These are phyloP conservation scores for Globisporangium megalacanthum DNA, from an alignment of 352 stramenopile species.

Conservation along the genomic window DNA sequence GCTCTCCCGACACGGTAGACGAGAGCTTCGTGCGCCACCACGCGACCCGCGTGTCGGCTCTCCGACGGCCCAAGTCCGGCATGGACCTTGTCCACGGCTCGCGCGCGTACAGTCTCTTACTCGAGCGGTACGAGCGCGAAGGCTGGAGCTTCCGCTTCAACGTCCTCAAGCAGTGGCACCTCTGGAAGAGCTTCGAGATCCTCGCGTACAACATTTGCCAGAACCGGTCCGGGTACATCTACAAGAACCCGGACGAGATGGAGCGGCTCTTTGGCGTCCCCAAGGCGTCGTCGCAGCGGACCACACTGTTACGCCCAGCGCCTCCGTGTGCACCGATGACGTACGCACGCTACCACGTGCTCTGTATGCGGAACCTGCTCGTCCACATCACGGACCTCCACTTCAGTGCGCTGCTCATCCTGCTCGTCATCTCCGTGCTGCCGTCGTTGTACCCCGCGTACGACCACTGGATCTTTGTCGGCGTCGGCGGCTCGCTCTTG, in stretches of 20 bases:
- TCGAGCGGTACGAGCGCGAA: conserved; percentile 76
- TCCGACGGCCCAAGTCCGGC: conserved; percentile 42
- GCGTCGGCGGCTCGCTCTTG: conserved; percentile 43
- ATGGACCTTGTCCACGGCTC: conserved; percentile 77
- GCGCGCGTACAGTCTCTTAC: conserved; percentile 60
- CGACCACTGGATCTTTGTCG: conserved; percentile 76
- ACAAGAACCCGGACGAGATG: conserved; percentile 86
- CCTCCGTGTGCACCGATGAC: conserved; percentile 35
- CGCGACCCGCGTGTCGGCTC: conserved; percentile 18
- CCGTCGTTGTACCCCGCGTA: conserved; percentile 52
- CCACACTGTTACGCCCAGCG: conserved; percentile 12
- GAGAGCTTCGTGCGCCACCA: conserved; percentile 17
- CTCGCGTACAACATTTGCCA: conserved; percentile 88
- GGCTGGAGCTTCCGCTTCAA: conserved; percentile 79
- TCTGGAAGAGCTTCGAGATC: conserved; percentile 87
- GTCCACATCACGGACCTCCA: conserved; percentile 80
- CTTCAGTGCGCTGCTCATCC: conserved; percentile 70
- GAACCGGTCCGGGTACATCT: conserved; percentile 81
- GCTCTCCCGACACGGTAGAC: conserved; percentile 20
- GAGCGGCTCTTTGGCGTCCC: conserved; percentile 66
- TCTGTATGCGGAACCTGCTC: conserved; percentile 84
- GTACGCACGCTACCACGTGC: conserved; percentile 69
- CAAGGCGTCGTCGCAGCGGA: too few species aligned
- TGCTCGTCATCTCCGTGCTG: conserved; percentile 66
- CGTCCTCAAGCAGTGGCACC: conserved; percentile 72